phyloP scores from a whole-genome alignment of 108 stramenopile species.

The Pseudonitzschia multistriata region DNA sequence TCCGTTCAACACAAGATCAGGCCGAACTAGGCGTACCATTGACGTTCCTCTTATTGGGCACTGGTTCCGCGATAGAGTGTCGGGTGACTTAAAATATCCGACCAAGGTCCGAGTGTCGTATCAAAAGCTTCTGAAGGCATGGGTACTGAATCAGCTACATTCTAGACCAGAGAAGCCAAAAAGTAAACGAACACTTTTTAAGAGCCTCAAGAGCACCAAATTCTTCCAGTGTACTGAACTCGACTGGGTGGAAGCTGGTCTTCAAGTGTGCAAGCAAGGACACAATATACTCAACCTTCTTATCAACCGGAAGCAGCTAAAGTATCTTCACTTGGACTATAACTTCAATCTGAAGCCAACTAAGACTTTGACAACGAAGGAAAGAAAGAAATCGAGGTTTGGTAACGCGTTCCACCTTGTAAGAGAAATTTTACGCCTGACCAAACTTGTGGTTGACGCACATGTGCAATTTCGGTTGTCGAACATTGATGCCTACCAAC shows the following conservation, averaged over 20 bases:
- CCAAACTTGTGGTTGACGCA: slow-evolving; percentile 98
- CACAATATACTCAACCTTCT: slow-evolving; percentile 99
- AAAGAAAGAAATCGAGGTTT: slow-evolving; percentile 97
- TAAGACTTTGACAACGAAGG: slow-evolving; percentile 99
- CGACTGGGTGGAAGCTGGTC: slow-evolving; percentile 99
- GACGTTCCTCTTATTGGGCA: slow-evolving; percentile 96
- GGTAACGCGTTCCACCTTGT: slow-evolving; percentile 98
- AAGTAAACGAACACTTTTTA: slow-evolving; percentile 92
- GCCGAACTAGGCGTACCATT: slow-evolving; percentile 90
- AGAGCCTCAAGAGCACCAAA: slow-evolving; percentile 97
- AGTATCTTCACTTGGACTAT: slow-evolving; percentile 99
- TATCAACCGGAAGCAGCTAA: slow-evolving; percentile 97
- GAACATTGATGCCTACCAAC: slow-evolving; percentile 98
- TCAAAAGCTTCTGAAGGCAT: slow-evolving; percentile 98
- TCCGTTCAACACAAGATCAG: slow-evolving; percentile 94
- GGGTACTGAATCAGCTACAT: slow-evolving; percentile 95
- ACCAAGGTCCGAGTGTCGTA: slow-evolving; percentile 98
- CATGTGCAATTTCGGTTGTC: slow-evolving; percentile 98
- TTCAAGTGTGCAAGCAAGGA: slow-evolving; percentile 97
- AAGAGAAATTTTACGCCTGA: slow-evolving; percentile 96
- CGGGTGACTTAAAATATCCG: slow-evolving; percentile 90
- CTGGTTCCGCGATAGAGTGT: slow-evolving; percentile 90
- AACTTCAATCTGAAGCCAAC: slow-evolving; percentile 99
- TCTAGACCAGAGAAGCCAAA: slow-evolving; percentile 85
- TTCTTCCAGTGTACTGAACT: slow-evolving; percentile 99